Percentiles rank a stretch among this genome's conserved stretches.
These are phyloP conservation scores for Picea sitchensis DNA, from an alignment of 75 land plant genomes.

Conservation along the genomic window DNA sequence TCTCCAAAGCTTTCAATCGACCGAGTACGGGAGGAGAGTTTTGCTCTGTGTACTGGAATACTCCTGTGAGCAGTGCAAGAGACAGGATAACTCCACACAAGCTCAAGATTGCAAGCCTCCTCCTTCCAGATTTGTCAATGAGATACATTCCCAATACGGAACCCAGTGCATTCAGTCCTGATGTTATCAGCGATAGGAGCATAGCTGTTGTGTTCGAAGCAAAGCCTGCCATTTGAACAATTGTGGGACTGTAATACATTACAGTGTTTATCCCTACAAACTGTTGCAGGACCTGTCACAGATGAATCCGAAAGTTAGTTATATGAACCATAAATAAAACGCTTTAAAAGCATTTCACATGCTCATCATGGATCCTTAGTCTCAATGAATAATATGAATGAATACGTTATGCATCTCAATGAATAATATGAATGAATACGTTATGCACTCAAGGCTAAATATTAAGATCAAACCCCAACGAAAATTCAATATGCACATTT, in stretches of 20 bases:
- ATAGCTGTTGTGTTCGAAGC: constrained; percentile 81
- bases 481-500: too few relatives aligned
- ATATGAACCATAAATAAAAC: too few relatives aligned
- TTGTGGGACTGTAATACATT: constrained; percentile 94
- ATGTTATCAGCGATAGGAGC: constrained; percentile 68
- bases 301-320: too few relatives aligned
- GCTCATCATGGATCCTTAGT: too few relatives aligned
- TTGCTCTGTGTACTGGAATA: constrained; percentile 40
- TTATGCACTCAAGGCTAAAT: too few relatives aligned
- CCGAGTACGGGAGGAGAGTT: constrained; percentile 30
- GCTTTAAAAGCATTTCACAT: too few relatives aligned
- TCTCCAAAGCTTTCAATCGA: not conserved
- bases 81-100: constrained; percentile 54
- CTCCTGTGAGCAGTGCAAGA: constrained; percentile 41
- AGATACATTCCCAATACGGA: constrained; percentile 73
- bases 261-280: constrained; percentile 93
- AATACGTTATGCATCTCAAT: too few relatives aligned
- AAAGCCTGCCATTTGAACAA: constrained; percentile 85
- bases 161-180: constrained; percentile 85
- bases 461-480: too few relatives aligned
- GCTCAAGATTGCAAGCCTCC: constrained; percentile 54
- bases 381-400: too few relatives aligned
- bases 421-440: too few relatives aligned
- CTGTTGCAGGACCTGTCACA: constrained; percentile 38
- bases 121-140: constrained; percentile 73